These are phyloP conservation scores for Amylocarpus encephaloides DNA, from an alignment of 2,329 filamentous ascomycete species.

Conservation along the genomic window DNA sequence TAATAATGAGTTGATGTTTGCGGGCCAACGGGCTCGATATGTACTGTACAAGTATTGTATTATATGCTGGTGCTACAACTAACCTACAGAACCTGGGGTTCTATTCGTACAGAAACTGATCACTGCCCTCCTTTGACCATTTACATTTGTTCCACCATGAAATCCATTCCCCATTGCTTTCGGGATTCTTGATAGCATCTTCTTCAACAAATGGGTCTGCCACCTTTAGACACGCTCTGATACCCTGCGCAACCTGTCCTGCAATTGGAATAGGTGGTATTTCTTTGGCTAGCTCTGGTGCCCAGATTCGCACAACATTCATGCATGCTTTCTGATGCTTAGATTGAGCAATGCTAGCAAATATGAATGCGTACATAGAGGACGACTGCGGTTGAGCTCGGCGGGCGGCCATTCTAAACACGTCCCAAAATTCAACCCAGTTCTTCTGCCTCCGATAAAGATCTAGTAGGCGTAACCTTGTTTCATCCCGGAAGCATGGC, in stretches of 20 bases:
- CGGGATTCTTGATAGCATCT: conserved; percentile 9
- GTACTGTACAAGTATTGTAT: conserved; percentile 1
- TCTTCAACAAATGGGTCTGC: conserved; percentile 41
- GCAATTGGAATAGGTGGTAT: conserved; percentile 41
- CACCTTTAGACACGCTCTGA: conserved; percentile 49
- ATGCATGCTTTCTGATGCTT: conserved; percentile 39
- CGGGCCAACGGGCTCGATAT: background rate
- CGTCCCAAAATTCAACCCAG: conserved; percentile 54
- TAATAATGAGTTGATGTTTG: background rate
- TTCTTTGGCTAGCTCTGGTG: conserved; percentile 55
- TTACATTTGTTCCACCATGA: conserved; percentile 2
- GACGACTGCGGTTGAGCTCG: conserved; percentile 42
- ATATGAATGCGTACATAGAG: conserved; percentile 51
- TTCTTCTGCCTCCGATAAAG: conserved; percentile 42
- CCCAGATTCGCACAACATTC: conserved; percentile 44
- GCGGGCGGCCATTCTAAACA: conserved; percentile 50
- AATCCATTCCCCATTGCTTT: conserved; percentile 5
- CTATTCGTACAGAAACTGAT: background rate
- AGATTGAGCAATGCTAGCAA: conserved; percentile 41
- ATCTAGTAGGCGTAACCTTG: conserved; percentile 38
- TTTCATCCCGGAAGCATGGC: conserved; percentile 35
- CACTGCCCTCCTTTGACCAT: background rate
- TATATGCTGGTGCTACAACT: background rate
- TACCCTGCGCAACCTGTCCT: conserved; percentile 38
- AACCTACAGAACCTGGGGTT: background rate